Conservation (phyloP, 768 basidiomycete genomes). For the Goffeauzyma gilvescens region DNA sequence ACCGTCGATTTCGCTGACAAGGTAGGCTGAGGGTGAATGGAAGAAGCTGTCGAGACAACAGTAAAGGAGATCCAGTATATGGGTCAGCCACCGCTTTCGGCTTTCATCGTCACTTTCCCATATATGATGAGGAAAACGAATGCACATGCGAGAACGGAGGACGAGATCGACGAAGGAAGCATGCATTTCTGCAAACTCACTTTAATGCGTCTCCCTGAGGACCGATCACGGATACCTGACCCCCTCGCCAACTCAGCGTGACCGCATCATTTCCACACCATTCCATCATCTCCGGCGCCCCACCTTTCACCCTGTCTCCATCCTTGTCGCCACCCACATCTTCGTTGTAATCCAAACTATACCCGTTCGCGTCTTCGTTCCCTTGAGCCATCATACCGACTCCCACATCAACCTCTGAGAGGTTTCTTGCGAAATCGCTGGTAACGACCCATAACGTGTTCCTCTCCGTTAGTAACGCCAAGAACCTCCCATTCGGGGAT, state of each 20-base stretch:
- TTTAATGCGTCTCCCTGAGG: constrained; percentile 71
- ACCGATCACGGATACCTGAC: constrained; percentile 63
- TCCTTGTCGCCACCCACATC: too few species aligned
- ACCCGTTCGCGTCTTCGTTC: constrained; percentile 8
- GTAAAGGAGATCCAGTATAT: too few species aligned
- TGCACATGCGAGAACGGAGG: neutral
- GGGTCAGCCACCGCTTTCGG: neutral
- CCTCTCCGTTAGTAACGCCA: constrained; percentile 54
- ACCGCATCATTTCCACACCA: constrained; percentile 98
- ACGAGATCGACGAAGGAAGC: too few species aligned
- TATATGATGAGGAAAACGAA: neutral
- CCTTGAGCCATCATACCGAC: constrained; percentile 6
- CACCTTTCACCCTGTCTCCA: too few species aligned
- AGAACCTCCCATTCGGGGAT: constrained; percentile 82
- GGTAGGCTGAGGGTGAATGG: constrained; percentile 55
- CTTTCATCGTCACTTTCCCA: neutral
- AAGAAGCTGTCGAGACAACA: constrained; percentile 50
- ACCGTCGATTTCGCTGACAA: constrained; percentile 74
- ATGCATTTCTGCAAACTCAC: too few species aligned
- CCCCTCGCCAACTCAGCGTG: constrained; percentile 55
- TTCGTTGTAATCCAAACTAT: neutral
- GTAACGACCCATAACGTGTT: constrained; percentile 84
- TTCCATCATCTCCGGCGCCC: constrained; percentile 45
- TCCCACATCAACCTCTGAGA: constrained; percentile 58
- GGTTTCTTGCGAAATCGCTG: constrained; percentile 67